Conservation (phyloP, 805 yeast genomes). For the Aciculoconidium aculeatum region DNA sequence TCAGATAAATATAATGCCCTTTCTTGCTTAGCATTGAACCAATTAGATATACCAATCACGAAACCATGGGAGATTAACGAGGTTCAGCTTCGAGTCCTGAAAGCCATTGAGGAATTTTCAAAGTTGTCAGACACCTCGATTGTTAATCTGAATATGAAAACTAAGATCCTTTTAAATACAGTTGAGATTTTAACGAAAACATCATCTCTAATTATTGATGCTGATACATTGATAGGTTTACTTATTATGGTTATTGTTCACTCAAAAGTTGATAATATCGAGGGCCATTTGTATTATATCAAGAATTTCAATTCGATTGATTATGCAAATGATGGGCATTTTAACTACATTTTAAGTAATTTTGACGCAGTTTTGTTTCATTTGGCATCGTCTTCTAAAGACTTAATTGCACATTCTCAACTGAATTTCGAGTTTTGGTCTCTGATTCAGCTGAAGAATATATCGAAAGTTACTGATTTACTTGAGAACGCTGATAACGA, state of each 20-base stretch:
- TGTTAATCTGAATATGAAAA: conserved; percentile 41
- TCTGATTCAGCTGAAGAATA: conserved; percentile 33
- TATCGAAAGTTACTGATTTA: conserved; percentile 1
- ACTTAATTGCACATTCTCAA: conserved; percentile 37
- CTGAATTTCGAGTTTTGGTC: conserved; percentile 52
- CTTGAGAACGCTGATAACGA: conserved; percentile 1
- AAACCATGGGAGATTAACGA: conserved; percentile 36
- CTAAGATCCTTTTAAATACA: conserved; percentile 45
- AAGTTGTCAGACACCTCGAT: conserved; percentile 35
- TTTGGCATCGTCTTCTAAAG: conserved; percentile 34
- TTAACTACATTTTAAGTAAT: conserved; percentile 77
- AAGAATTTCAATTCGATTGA: conserved; percentile 46
- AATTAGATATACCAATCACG: conserved; percentile 40
- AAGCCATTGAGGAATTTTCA: conserved; percentile 49
- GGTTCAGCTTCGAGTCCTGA: conserved; percentile 35
- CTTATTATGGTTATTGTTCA: conserved; percentile 66
- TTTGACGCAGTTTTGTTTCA: conserved; percentile 76
- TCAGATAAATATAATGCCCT: conserved; percentile 28
- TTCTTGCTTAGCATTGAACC: conserved; percentile 42
- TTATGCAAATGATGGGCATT: conserved; percentile 43
- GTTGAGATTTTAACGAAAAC: conserved; percentile 43
- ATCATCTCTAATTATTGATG: conserved; percentile 47
- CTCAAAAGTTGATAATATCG: conserved; percentile 52
- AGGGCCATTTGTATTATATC: conserved; percentile 61
- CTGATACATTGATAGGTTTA: conserved; percentile 73